A percentile compares a stretch with the other conserved stretches of the same genome.
Evolutionary conservation across 768 basidiomycete species (phyloP).

Genomic region (Pilatotrama ljubarskyi): DNA sequence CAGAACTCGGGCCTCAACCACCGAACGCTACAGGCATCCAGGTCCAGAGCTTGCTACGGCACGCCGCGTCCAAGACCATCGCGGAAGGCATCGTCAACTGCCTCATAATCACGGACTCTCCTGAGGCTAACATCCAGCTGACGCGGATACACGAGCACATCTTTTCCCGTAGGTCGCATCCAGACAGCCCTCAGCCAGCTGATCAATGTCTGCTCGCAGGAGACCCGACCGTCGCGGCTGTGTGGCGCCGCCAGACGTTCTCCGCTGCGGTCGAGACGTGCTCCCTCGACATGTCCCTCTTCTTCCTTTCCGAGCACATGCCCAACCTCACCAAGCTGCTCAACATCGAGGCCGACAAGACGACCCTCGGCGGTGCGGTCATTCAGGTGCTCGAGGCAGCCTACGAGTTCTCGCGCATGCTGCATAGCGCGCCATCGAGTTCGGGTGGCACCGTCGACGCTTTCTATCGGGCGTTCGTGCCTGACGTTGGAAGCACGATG

Average conservation of each 20-base stretch:
- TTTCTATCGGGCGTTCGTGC: constrained; percentile 86
- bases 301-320: constrained; percentile 71
- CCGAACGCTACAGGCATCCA: constrained; percentile 54
- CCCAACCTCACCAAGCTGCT: constrained; percentile 63
- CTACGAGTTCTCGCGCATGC: constrained; percentile 81
- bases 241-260: constrained; percentile 90
- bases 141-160: constrained; percentile 88
- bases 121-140: constrained; percentile 81
- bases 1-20: constrained; percentile 36
- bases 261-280: constrained; percentile 80
- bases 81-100: constrained; percentile 83
- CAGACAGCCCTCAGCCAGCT: neutral
- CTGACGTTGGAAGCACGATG: constrained; percentile 75
- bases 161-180: constrained; percentile 65
- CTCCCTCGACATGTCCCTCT: constrained; percentile 66
- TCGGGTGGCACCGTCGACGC: constrained; percentile 56
- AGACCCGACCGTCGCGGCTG: constrained; percentile 84
- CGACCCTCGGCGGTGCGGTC: constrained; percentile 35
- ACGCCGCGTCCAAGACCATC: constrained; percentile 75
- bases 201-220: constrained; percentile 42
- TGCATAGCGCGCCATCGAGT: constrained; percentile 66
- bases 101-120: constrained; percentile 82
- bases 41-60: constrained; percentile 76
- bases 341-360: constrained; percentile 28
- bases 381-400: constrained; percentile 68